A percentile compares a stretch with the other conserved stretches of the same genome.
These are phyloP conservation scores for Zygnema cylindricum DNA, from an alignment of 139 green algal species.

Conservation along the genomic window DNA sequence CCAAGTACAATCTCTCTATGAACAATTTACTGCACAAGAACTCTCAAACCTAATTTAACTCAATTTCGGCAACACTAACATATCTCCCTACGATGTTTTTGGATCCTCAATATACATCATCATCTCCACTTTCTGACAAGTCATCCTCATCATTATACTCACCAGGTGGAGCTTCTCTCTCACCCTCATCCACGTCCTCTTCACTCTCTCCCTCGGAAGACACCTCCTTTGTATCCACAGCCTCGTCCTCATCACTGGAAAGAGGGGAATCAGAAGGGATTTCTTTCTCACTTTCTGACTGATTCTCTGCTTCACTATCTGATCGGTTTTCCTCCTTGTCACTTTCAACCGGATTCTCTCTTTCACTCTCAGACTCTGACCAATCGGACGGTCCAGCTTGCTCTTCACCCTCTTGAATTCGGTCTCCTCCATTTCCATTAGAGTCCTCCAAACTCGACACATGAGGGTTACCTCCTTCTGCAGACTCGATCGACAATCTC, in stretches of 20 bases:
- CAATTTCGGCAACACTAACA: too few species aligned
- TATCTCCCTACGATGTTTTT: neutral
- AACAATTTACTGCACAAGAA: too few species aligned
- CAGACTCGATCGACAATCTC: neutral
- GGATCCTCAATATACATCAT: neutral
- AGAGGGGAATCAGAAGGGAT: too few species aligned
- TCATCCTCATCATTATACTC: neutral
- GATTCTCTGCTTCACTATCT: neutral
- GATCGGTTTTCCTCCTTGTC: neutral
- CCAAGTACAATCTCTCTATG: too few species aligned
- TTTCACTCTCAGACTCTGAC: neutral
- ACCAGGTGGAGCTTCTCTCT: neutral
- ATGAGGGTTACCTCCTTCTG: neutral
- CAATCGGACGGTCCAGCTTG: neutral
- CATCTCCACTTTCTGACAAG: neutral
- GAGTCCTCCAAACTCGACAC: neutral
- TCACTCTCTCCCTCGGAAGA: neutral
- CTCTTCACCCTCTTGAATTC: neutral
- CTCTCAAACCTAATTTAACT: too few species aligned
- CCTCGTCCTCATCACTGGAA: neutral
- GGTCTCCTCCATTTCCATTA: neutral
- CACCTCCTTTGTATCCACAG: constrained; percentile 2
- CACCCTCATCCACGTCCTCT: constrained; percentile 1
- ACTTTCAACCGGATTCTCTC: neutral
- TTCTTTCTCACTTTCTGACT: neutral